Conservation (phyloP, 805 yeast genomes). For the Komagataella ulmi region DNA sequence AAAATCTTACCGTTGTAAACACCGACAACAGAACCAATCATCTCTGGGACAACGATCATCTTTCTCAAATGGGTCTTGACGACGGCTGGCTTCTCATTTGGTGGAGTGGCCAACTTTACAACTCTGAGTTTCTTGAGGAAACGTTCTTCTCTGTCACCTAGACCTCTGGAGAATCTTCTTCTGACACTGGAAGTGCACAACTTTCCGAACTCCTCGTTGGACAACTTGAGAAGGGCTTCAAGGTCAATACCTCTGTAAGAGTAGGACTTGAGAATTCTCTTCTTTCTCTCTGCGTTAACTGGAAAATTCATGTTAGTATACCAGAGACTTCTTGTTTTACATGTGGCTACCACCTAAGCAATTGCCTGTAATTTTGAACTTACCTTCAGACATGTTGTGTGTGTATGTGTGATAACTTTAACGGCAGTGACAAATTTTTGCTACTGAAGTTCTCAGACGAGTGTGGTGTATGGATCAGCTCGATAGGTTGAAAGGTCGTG, state of each 20-base stretch:
- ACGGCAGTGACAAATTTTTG: not conserved
- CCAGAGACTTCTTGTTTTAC: not conserved
- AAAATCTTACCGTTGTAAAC: conserved; percentile 99
- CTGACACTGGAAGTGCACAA: conserved; percentile 97
- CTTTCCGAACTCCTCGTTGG: conserved; percentile 94
- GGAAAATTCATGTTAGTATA: conserved; percentile 12
- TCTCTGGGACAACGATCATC: conserved; percentile 98
- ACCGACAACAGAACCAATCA: conserved; percentile 98
- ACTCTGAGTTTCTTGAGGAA: conserved; percentile 95
- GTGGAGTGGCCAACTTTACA: conserved; percentile 82
- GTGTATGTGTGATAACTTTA: not conserved
- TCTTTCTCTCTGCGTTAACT: conserved; percentile 41
- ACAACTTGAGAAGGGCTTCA: conserved; percentile 82
- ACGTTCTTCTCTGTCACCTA: conserved; percentile 89
- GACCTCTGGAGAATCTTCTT: conserved; percentile 98
- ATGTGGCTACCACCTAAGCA: not conserved
- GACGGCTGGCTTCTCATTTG: conserved; percentile 92
- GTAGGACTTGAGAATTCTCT: conserved; percentile 92
- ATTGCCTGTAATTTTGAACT: conserved; percentile 1
- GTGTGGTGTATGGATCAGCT: not conserved
- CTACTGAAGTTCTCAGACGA: not conserved
- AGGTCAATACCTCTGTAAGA: conserved; percentile 98
- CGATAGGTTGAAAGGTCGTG: conserved; percentile 1
- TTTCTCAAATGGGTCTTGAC: conserved; percentile 99
- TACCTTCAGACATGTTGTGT: conserved; percentile 15